Percentiles rank a stretch among this genome's conserved stretches.
Evolutionary conservation across 192 early-diverging fungal species (phyloP).

Genomic region (Spizellomyces sp.): DNA sequence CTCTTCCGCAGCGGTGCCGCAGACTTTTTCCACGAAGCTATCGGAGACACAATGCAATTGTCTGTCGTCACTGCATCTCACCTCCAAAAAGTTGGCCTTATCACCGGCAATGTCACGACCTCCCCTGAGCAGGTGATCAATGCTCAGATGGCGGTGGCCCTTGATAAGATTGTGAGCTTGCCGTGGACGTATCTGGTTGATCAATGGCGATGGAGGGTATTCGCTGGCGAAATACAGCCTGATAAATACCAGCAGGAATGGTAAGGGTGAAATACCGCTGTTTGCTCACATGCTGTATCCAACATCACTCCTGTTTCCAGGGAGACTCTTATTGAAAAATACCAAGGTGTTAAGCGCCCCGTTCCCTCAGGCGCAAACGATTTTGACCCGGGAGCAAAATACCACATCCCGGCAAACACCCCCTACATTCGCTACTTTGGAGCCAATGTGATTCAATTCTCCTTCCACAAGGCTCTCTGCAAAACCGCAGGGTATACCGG

Average conservation of each 20-base stretch:
- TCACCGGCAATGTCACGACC: conserved; percentile 10
- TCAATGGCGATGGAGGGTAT: conserved; percentile 36
- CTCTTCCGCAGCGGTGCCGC: conserved; percentile 31
- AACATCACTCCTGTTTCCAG: too few species aligned
- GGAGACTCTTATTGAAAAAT: conserved; percentile 2
- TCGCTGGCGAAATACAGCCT: conserved; percentile 18
- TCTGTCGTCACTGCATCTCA: conserved; percentile 29
- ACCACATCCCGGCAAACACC: conserved; percentile 21
- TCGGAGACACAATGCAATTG: conserved; percentile 31
- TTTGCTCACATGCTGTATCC: too few species aligned
- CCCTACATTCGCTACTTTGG: conserved; percentile 44
- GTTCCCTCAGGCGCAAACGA: conserved; percentile 13
- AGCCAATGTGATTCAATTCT: conserved; percentile 29
- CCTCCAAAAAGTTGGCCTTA: conserved; percentile 34
- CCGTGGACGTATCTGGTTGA: conserved; percentile 39
- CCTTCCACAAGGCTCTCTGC: conserved; percentile 35
- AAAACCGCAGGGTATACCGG: conserved; percentile 17
- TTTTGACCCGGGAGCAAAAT: conserved; percentile 38
- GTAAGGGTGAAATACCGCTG: conserved; percentile 4
- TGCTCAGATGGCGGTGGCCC: conserved; percentile 36
- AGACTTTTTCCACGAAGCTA: conserved; percentile 42
- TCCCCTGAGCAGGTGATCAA: conserved; percentile 32
- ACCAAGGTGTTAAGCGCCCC: conserved; percentile 32
- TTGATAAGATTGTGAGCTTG: conserved; percentile 33
- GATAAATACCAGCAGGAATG: conserved; percentile 34